Conservation (phyloP, 106 monocot species). For the Alisma plantagoaquatica region DNA sequence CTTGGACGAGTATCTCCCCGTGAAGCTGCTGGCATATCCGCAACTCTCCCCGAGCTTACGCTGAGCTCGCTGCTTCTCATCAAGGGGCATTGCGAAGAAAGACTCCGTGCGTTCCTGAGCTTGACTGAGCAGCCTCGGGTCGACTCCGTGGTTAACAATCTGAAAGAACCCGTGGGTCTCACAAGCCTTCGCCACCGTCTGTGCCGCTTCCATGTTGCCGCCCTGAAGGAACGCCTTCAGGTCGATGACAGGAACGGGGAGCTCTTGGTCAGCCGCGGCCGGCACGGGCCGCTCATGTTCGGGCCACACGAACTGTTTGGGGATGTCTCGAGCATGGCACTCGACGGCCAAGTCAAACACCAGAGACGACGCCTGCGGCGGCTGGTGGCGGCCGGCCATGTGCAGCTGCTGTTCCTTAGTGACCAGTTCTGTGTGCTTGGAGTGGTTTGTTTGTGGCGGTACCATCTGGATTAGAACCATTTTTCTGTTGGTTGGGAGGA, state of each 20-base stretch:
- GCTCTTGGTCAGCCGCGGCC: constrained; percentile 28
- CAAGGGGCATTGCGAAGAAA: constrained; percentile 47
- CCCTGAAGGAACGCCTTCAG: constrained; percentile 26
- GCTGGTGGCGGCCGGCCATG: too few species aligned
- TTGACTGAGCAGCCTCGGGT: neutral
- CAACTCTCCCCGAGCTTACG: constrained; percentile 48
- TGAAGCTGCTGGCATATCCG: constrained; percentile 66
- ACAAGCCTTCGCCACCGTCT: constrained; percentile 32
- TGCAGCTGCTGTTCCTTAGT: too few species aligned
- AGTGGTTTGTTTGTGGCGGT: too few species aligned
- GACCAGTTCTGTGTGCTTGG: too few species aligned
- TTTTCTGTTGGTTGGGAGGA: too few species aligned
- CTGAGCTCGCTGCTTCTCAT: constrained; percentile 31
- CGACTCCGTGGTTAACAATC: constrained; percentile 45
- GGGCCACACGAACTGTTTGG: constrained; percentile 62
- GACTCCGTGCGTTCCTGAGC: constrained; percentile 23
- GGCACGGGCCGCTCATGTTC: constrained; percentile 7
- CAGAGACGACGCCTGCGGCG: too few species aligned
- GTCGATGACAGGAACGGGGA: constrained; percentile 40
- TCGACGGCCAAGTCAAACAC: too few species aligned
- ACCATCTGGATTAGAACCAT: too few species aligned
- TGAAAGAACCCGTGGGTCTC: constrained; percentile 51
- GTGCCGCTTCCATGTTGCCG: constrained; percentile 19
- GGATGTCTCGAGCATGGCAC: too few species aligned
- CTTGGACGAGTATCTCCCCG: constrained; percentile 49